Conservation (phyloP, 176 grass and related monocot genomes). For the Lolium rigidum region DNA sequence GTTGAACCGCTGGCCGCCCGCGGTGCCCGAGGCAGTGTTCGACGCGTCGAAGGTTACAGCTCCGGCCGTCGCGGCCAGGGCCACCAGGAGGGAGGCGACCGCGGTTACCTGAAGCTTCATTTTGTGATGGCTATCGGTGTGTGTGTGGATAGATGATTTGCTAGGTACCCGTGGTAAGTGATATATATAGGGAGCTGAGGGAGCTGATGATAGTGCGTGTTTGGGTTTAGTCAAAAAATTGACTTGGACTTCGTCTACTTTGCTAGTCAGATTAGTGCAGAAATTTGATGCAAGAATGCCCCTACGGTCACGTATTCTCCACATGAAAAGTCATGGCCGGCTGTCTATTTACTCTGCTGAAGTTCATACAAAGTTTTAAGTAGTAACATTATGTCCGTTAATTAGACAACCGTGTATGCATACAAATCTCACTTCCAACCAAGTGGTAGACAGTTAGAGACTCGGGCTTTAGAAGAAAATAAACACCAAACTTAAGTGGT, state of each 20-base stretch:
- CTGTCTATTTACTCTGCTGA: no score
- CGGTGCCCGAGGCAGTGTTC: slow-evolving; percentile 61
- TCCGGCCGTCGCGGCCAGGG: background rate
- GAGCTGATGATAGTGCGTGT: background rate
- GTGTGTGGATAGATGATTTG: background rate
- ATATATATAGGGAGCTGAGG: slow-evolving; percentile 4
- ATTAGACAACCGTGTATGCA: no score
- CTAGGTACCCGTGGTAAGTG: background rate
- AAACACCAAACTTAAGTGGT: no score
- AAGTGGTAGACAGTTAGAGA: no score
- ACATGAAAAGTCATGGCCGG: no score
- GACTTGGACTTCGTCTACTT: background rate
- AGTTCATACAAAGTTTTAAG: no score
- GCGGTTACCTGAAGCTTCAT: background rate
- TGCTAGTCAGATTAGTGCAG: no score
- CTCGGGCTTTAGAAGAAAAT: no score
- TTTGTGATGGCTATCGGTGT: background rate
- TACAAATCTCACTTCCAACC: no score
- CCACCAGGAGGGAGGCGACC: slow-evolving; percentile 32
- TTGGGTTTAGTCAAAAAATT: background rate
- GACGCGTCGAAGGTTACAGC: slow-evolving; percentile 60
- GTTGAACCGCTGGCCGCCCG: slow-evolving; percentile 67
- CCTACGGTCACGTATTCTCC: no score
- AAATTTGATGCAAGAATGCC: no score
- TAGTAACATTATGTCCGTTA: no score